Evolutionary conservation across 305 asterid genomes (phyloP).

Genomic region (Plantago coronopus): DNA sequence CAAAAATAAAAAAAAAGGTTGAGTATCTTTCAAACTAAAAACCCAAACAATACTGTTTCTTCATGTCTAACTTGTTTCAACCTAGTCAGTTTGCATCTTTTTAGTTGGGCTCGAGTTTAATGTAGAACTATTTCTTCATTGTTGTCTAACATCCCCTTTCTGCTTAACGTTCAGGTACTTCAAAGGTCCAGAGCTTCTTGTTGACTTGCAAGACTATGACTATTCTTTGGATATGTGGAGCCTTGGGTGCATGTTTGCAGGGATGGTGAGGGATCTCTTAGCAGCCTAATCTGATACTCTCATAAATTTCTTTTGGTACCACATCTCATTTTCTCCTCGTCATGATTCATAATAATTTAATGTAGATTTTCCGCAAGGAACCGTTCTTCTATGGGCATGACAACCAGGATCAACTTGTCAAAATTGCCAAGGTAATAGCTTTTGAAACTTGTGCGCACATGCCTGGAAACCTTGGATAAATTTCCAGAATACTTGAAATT

Average conservation of each 20-base stretch:
- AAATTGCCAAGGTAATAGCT: conserved; percentile 65
- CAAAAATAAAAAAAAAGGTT: no score
- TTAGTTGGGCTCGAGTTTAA: no score
- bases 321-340: conserved; percentile 6
- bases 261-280: conserved; percentile 48
- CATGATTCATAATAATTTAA: conserved; percentile 15
- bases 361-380: conserved; percentile 78
- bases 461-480: neutral
- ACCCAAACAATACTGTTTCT: no score
- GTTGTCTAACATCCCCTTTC: conserved; percentile 1
- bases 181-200: conserved; percentile 82
- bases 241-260: conserved; percentile 85
- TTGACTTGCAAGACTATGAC: conserved; percentile 77
- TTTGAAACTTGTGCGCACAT: neutral
- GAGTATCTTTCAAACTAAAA: no score
- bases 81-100: neutral
- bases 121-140: neutral
- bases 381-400: conserved; percentile 91
- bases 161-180: conserved; percentile 45
- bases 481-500: neutral
- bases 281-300: neutral
- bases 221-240: conserved; percentile 86
- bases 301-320: neutral
- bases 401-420: conserved; percentile 84
- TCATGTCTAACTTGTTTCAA: neutral